phyloP scores from a whole-genome alignment of 2,329 filamentous ascomycete genomes.

The Coniella vitis region DNA sequence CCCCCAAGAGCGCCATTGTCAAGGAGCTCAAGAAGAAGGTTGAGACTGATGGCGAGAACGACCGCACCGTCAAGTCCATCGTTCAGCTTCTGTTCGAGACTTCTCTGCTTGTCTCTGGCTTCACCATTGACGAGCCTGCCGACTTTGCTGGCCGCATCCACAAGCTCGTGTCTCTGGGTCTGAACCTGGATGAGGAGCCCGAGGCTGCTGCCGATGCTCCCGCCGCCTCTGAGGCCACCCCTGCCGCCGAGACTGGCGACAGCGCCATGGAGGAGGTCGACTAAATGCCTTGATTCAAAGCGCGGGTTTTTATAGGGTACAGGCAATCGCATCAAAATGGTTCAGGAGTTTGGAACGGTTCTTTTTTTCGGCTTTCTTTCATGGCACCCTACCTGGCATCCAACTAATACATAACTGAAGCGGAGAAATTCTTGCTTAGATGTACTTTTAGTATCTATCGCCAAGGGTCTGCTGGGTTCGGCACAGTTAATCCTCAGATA shows the following conservation, averaged over 20 bases:
- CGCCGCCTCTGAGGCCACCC: constrained; percentile 49
- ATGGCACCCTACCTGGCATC: constrained; percentile 22
- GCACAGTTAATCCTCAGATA: constrained; percentile 10
- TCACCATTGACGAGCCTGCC: constrained; percentile 98
- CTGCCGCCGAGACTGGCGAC: constrained; percentile 62
- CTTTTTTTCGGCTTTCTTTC: constrained; percentile 20
- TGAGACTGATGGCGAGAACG: constrained; percentile 92
- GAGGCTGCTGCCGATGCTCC: constrained; percentile 61
- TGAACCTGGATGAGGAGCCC: constrained; percentile 94
- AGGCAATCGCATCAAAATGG: constrained; percentile 30
- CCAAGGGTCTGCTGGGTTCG: constrained; percentile 5
- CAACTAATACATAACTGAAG: constrained; percentile 4
- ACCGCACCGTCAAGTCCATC: constrained; percentile 98
- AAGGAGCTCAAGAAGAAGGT: constrained; percentile 99
- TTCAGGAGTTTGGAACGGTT: constrained; percentile 33
- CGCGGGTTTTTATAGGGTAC: constrained; percentile 15
- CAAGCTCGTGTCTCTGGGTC: constrained; percentile 96
- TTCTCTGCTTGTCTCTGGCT: constrained; percentile 94
- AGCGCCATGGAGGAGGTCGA: constrained; percentile 99
- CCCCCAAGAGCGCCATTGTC: constrained; percentile 95
- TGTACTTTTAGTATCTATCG: constrained; percentile 14
- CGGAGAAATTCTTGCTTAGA: constrained; percentile 14
- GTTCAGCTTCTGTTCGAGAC: constrained; percentile 98
- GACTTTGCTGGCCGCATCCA: constrained; percentile 98
- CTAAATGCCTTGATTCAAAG: constrained; percentile 45